A percentile compares a stretch with the other conserved stretches of the same genome.
Conservation (phyloP, 805 yeast species). For the Phaffomyces thermotolerans region DNA sequence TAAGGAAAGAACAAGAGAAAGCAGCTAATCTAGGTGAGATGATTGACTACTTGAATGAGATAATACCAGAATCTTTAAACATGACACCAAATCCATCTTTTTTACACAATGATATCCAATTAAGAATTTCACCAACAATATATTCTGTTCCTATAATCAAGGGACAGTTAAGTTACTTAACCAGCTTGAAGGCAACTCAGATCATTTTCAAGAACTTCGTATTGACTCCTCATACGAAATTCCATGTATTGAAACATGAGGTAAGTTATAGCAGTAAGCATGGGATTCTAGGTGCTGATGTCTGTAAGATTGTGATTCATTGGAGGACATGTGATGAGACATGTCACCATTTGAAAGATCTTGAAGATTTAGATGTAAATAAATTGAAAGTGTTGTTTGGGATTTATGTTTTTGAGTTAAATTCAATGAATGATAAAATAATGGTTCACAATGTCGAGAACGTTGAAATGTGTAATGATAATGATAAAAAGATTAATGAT, state of each 20-base stretch:
- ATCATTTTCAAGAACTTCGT: slow-evolving; percentile 47
- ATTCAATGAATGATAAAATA: slow-evolving; percentile 43
- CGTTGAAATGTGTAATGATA: slow-evolving; percentile 48
- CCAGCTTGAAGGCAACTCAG: slow-evolving; percentile 51
- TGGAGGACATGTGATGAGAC: slow-evolving; percentile 53
- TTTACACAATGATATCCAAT: slow-evolving; percentile 38
- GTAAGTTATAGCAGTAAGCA: slow-evolving; percentile 7
- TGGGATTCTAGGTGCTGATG: slow-evolving; percentile 9
- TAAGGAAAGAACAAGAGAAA: slow-evolving; percentile 2
- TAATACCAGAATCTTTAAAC: slow-evolving; percentile 45
- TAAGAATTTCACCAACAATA: slow-evolving; percentile 51
- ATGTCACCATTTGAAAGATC: slow-evolving; percentile 36
- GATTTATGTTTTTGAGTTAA: slow-evolving; percentile 58
- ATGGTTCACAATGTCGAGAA: slow-evolving; percentile 61
- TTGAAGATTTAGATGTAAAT: not conserved
- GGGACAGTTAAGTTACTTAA: slow-evolving; percentile 48
- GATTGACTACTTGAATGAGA: slow-evolving; percentile 37
- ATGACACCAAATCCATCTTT: slow-evolving; percentile 35
- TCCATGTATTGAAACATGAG: slow-evolving; percentile 37
- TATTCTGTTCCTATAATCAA: slow-evolving; percentile 46
- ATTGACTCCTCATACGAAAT: slow-evolving; percentile 40
- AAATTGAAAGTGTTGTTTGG: slow-evolving; percentile 32
- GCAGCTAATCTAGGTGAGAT: slow-evolving; percentile 45
- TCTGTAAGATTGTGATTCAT: slow-evolving; percentile 44
- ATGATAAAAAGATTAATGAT: slow-evolving; percentile 6